phyloP scores from a whole-genome alignment of 352 stramenopile species.

The Globisporangium canariense region DNA sequence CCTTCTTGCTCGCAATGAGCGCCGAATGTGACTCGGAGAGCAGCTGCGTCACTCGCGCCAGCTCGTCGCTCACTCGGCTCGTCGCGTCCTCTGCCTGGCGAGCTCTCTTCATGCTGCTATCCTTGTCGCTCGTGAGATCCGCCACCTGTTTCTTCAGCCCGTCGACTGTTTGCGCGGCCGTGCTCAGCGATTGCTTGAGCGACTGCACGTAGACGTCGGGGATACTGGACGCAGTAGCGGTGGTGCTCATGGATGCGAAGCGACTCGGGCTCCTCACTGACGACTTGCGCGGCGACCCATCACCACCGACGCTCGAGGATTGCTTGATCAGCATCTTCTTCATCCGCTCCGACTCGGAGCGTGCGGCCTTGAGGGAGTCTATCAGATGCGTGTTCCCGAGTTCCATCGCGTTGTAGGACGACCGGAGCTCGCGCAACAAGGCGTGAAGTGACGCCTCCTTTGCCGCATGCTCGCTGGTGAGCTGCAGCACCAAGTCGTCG shows the following conservation, averaged over 20 bases:
- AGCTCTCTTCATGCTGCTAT: slow-evolving; percentile 23
- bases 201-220: slow-evolving; percentile 30
- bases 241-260: neutral
- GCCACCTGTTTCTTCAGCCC: slow-evolving; percentile 36
- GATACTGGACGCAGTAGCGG: slow-evolving; percentile 2
- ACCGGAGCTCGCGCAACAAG: slow-evolving; percentile 43
- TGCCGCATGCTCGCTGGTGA: slow-evolving; percentile 35
- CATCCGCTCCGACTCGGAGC: slow-evolving; percentile 42
- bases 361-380: slow-evolving; percentile 37
- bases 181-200: slow-evolving; percentile 43
- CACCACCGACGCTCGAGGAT: neutral
- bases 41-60: slow-evolving; percentile 37
- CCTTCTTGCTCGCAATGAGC: slow-evolving; percentile 35
- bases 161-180: slow-evolving; percentile 32
- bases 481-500: slow-evolving; percentile 38
- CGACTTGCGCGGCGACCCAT: slow-evolving; percentile 15
- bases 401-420: slow-evolving; percentile 47
- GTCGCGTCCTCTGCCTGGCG: slow-evolving; percentile 31
- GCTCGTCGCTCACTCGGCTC: slow-evolving; percentile 34
- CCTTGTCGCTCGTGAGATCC: slow-evolving; percentile 33
- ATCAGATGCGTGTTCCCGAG: slow-evolving; percentile 51
- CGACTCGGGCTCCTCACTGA: slow-evolving; percentile 6
- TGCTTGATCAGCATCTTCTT: slow-evolving; percentile 47
- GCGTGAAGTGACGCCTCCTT: slow-evolving; percentile 47
- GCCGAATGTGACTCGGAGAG: slow-evolving; percentile 42